Conservation (phyloP, 108 stramenopile species). For the Cylindrotheca fusiformis region DNA sequence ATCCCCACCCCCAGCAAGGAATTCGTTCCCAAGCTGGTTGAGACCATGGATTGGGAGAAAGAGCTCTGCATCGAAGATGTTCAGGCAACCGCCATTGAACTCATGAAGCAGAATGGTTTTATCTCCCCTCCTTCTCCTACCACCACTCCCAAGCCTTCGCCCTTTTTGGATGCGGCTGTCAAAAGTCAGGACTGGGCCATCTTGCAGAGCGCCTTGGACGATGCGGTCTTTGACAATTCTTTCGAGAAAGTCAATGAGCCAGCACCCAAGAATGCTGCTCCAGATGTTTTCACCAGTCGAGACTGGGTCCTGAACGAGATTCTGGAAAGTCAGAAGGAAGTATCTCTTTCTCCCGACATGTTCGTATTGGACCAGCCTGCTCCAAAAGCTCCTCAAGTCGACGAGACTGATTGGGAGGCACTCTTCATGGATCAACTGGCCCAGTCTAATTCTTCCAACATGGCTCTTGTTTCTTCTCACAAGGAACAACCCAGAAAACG, state of each 20-base stretch:
- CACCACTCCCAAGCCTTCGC: not conserved
- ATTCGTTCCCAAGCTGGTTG: not conserved
- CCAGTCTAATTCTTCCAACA: not conserved
- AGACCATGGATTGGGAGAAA: not conserved
- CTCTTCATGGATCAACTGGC: slow-evolving; percentile 23
- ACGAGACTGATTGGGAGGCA: slow-evolving; percentile 20
- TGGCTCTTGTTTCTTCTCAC: not conserved
- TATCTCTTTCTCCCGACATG: slow-evolving; percentile 15
- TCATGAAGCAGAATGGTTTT: not conserved
- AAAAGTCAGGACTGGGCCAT: slow-evolving; percentile 1
- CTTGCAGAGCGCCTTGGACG: not conserved
- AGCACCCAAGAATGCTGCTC: not conserved
- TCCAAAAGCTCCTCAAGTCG: not conserved
- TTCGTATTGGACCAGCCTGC: slow-evolving; percentile 1
- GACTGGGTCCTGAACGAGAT: slow-evolving; percentile 23
- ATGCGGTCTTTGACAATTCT: not conserved
- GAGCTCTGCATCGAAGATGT: not conserved
- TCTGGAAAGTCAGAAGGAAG: slow-evolving; percentile 28
- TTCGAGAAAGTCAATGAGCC: not conserved
- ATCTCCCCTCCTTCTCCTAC: not conserved
- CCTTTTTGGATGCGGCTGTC: not conserved
- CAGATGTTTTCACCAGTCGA: slow-evolving; percentile 5
- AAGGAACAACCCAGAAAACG: slow-evolving; percentile 25
- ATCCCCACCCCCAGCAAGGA: not conserved
- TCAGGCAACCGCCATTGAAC: not conserved